phyloP scores from a whole-genome alignment of 768 basidiomycete species.

The Harrya chromipes region DNA sequence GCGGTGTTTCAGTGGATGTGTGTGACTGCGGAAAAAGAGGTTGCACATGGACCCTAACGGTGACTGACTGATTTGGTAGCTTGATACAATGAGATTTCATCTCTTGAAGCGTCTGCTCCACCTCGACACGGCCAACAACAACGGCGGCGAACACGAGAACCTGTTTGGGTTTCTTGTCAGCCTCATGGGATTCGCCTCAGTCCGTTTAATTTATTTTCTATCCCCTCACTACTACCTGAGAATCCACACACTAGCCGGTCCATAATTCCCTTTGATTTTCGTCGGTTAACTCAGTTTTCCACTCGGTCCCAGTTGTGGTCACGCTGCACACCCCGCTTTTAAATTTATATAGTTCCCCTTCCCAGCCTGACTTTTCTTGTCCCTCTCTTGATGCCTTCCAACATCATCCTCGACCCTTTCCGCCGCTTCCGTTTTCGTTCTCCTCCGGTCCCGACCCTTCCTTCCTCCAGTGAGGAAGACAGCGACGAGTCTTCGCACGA shows the following conservation, averaged over 20 bases:
- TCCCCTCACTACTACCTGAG: background rate
- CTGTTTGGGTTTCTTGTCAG: conserved; percentile 3
- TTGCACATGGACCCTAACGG: no score
- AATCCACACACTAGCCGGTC: background rate
- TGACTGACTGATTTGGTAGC: no score
- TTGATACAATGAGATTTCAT: conserved; percentile 1
- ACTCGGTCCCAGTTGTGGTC: background rate
- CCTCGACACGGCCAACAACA: no score
- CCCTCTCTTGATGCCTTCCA: background rate
- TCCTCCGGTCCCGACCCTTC: background rate
- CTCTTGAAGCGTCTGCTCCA: background rate
- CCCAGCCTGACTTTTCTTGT: background rate
- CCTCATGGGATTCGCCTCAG: conserved; percentile 20
- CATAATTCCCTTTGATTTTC: background rate
- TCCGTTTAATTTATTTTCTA: background rate
- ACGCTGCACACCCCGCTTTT: background rate
- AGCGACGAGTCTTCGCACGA: conserved; percentile 24
- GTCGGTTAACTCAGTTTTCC: background rate
- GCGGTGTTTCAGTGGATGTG: conserved; percentile 4
- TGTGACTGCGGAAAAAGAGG: background rate
- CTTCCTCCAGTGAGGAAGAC: conserved; percentile 17
- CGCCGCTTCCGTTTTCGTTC: conserved; percentile 24
- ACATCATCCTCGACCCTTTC: conserved; percentile 11
- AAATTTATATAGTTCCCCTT: conserved; percentile 7
- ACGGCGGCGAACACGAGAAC: conserved; percentile 5